Evolutionary conservation across 768 basidiomycete species (phyloP).

Genomic region (Serendipita sp.): DNA sequence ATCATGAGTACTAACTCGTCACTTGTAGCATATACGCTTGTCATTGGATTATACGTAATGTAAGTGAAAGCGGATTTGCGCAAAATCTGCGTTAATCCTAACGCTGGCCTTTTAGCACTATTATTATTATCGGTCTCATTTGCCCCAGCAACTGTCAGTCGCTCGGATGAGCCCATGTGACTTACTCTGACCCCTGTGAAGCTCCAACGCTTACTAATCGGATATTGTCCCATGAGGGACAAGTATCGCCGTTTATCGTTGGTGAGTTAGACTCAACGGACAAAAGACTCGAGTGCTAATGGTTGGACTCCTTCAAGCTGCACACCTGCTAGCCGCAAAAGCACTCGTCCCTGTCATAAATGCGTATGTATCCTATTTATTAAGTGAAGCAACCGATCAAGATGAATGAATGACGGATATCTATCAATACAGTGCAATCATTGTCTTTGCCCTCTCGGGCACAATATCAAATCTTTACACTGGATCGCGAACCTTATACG

Average conservation of each 20-base stretch:
- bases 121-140: background rate
- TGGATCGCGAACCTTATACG: background rate
- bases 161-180: background rate
- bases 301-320: background rate
- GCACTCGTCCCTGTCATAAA: background rate
- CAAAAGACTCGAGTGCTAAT: background rate
- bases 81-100: background rate
- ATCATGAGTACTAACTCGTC: background rate
- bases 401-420: background rate
- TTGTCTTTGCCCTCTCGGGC: background rate
- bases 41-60: background rate
- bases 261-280: background rate
- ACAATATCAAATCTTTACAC: slow-evolving; percentile 1
- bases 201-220: background rate
- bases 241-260: background rate
- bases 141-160: background rate
- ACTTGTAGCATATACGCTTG: background rate
- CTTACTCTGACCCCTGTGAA: background rate
- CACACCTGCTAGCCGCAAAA: background rate
- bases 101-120: background rate
- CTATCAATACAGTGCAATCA: background rate
- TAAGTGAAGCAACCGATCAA: background rate
- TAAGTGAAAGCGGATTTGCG: background rate
- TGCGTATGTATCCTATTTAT: background rate
- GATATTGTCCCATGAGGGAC: background rate